These are phyloP conservation scores for Amphicarpaea edgeworthii DNA, from an alignment of 306 rosid species.

Conservation along the genomic window DNA sequence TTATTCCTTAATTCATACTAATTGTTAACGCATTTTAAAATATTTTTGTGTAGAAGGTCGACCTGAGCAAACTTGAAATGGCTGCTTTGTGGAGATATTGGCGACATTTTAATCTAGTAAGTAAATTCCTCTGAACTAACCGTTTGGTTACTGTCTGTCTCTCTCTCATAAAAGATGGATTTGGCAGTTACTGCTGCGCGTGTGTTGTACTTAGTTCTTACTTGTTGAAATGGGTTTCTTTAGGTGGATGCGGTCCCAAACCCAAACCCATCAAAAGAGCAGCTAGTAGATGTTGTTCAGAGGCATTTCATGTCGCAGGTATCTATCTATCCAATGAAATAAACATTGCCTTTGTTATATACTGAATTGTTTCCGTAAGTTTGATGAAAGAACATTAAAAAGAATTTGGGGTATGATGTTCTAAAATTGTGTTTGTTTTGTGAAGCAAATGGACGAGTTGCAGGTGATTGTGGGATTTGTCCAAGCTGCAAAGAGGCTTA, in stretches of 20 bases:
- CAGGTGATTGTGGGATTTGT: constrained; percentile 96
- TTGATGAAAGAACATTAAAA: no score
- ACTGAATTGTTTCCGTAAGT: neutral
- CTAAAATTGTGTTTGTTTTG: constrained; percentile 39
- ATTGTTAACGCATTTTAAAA: neutral
- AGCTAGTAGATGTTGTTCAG: constrained; percentile 88
- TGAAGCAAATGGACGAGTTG: constrained; percentile 97
- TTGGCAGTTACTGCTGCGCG: no score
- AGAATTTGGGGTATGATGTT: constrained; percentile 10
- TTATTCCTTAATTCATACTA: constrained; percentile 42
- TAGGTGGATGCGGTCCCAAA: constrained; percentile 93
- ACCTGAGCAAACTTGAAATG: constrained; percentile 92
- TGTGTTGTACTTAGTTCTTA: constrained; percentile 2
- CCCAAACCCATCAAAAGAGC: constrained; percentile 96
- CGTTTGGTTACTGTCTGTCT: neutral
- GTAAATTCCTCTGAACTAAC: constrained; percentile 56
- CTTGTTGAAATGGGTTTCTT: constrained; percentile 24
- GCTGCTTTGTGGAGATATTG: constrained; percentile 97
- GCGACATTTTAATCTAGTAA: constrained; percentile 95
- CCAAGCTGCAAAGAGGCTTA: constrained; percentile 88
- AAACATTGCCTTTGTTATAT: no score
- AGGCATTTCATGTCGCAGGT: constrained; percentile 99
- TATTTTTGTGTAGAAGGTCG: constrained; percentile 72
- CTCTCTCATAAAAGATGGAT: constrained; percentile 3
- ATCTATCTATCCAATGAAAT: no score